Evolutionary conservation across 106 monocot species (phyloP), one percentile per base, ranked within the genome.

Genomic region (Agapanthus africanus): DNA sequence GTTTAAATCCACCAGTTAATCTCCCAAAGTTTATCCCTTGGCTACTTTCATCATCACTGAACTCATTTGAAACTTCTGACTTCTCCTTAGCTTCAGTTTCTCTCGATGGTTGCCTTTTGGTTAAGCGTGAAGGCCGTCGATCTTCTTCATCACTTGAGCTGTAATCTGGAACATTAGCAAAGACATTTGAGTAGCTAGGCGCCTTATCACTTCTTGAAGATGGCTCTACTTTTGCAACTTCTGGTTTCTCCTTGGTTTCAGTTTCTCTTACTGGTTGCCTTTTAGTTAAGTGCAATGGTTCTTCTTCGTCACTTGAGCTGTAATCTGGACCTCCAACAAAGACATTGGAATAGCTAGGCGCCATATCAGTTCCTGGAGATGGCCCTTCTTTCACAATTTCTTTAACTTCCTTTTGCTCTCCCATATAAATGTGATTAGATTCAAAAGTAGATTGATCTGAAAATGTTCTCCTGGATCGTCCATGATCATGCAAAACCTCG

Each of bases 1-100:
- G 80, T 78, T 61, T 90, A 7, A 90, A 36, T 37, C 90, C 90
- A 74, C 86, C 83, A 28, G 70, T 86, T 81, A 86, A 68, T 60
- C 64, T 83, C 63, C 78, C 83, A 74, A 81, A 76, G 40, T 75
- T 79, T 63, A 86, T 65, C 7, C 71, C 70, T 7, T n/a, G 38
- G n/a, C n/a, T n/a, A n/a, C n/a, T n/a, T 1, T 23, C 52, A 66
- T 74, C 73, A 73, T 63, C 5, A 9, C 38, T 59, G 26, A 64
- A 33, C 35, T 75, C 67, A 49, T 77, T 39, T 41, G 67, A 46
- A 36, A 52, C 38, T 38, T 63, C 56, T 33, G 68, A 49, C 4
- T 49, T 44, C 59, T 15, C 44, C 22, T 6, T 18, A 11, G 54
- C n/a, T n/a, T n/a, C n/a, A n/a, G n/a, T n/a, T n/a, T n/a, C n/a